Conservation (phyloP, 1,284 basidiomycete species). For the Leccinum pallidistipes region DNA sequence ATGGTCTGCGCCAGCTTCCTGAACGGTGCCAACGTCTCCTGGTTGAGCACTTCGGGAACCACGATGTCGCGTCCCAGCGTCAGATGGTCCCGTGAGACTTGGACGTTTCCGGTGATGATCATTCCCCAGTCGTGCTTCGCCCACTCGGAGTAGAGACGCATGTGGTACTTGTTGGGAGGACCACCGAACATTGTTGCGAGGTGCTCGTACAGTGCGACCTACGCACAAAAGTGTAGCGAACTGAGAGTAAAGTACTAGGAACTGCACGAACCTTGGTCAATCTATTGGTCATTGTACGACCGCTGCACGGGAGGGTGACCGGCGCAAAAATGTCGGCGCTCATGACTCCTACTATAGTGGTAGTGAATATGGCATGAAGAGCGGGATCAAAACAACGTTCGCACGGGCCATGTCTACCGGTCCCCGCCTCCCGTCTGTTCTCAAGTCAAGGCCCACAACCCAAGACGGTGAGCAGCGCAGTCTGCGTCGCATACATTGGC, state of each 20-base stretch:
- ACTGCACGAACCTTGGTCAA: conserved; percentile 44
- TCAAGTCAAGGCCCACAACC: conserved; percentile 51
- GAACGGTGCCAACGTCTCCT: conserved; percentile 52
- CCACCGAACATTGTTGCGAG: conserved; percentile 70
- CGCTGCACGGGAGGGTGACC: conserved; percentile 53
- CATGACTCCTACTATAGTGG: conserved; percentile 12
- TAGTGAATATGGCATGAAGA: too few species aligned
- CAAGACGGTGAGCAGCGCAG: conserved; percentile 46
- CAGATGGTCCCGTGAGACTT: conserved; percentile 72
- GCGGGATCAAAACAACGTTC: not conserved
- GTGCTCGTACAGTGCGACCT: conserved; percentile 89
- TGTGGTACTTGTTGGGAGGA: conserved; percentile 65
- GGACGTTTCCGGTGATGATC: conserved; percentile 88
- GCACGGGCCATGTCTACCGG: conserved; percentile 22
- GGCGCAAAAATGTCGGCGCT: conserved; percentile 38
- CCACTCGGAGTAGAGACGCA: conserved; percentile 77
- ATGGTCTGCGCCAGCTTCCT: conserved; percentile 50
- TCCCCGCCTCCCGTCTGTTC: conserved; percentile 51
- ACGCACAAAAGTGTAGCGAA: not conserved
- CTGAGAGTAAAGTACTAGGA: not conserved
- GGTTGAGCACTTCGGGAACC: conserved; percentile 50
- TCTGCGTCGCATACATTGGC: not conserved
- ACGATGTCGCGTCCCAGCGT: conserved; percentile 81
- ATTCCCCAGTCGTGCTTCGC: conserved; percentile 83
- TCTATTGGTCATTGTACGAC: conserved; percentile 41